Percentiles rank a stretch among this genome's conserved stretches.
phyloP scores from a whole-genome alignment of 352 stramenopile species.

The Pythium myriotylum region DNA sequence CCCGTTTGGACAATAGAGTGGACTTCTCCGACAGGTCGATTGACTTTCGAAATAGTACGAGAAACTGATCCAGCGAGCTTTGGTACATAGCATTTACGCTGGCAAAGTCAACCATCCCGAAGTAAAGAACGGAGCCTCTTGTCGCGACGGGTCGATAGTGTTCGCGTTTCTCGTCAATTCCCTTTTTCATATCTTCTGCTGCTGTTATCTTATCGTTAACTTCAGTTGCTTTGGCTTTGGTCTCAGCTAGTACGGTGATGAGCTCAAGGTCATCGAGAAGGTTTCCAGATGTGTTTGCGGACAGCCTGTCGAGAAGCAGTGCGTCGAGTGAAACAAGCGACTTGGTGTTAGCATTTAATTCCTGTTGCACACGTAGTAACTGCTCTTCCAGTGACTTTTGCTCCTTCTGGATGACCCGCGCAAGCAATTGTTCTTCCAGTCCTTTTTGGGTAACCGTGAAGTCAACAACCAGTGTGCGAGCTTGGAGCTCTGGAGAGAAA shows the following conservation, averaged over 20 bases:
- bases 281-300: slow-evolving; percentile 97
- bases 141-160: slow-evolving; percentile 98
- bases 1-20: slow-evolving; percentile 96
- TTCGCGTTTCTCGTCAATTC: slow-evolving; percentile 98
- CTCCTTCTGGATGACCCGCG: slow-evolving; percentile 97
- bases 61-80: slow-evolving; percentile 97
- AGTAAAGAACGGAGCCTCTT: slow-evolving; percentile 98
- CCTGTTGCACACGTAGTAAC: slow-evolving; percentile 96
- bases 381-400: slow-evolving; percentile 98
- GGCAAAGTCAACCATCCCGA: slow-evolving; percentile 98
- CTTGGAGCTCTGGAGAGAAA: slow-evolving; percentile 97
- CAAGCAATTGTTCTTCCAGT: slow-evolving; percentile 96
- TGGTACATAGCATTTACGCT: slow-evolving; percentile 99
- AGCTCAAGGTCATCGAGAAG: slow-evolving; percentile 98
- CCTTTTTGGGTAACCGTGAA: slow-evolving; percentile 98
- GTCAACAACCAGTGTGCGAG: slow-evolving; percentile 98
- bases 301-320: slow-evolving; percentile 95
- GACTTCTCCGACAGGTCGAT: slow-evolving; percentile 98
- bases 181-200: slow-evolving; percentile 95
- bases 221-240: slow-evolving; percentile 98
- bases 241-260: slow-evolving; percentile 97
- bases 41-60: slow-evolving; percentile 97
- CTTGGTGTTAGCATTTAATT: slow-evolving; percentile 99
- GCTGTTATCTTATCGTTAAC: slow-evolving; percentile 98
- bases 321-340: slow-evolving; percentile 95